These are phyloP conservation scores for Thelephora terrestris DNA, from an alignment of 1,284 basidiomycete species.

Conservation along the genomic window DNA sequence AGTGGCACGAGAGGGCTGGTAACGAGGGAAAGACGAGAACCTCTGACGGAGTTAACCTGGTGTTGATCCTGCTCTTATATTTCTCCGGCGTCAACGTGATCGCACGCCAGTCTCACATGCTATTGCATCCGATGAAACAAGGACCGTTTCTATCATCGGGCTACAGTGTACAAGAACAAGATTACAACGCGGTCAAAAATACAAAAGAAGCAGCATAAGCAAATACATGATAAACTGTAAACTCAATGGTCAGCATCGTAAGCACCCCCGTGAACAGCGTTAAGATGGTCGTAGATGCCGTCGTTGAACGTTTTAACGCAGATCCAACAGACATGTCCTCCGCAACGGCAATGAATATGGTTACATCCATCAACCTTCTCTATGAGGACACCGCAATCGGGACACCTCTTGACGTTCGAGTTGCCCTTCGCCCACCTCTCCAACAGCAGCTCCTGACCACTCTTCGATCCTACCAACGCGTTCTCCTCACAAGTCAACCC, in stretches of 20 bases:
- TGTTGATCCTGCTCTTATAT: too few species aligned
- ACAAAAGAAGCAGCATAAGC: not conserved
- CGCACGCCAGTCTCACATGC: too few species aligned
- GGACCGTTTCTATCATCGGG: too few species aligned
- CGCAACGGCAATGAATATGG: constrained; percentile 19
- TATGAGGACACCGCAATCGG: constrained; percentile 16
- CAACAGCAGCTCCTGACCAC: constrained; percentile 34
- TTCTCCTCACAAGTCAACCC: constrained; percentile 40
- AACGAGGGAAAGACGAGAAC: too few species aligned
- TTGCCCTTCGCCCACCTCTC: constrained; percentile 29
- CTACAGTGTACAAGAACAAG: not conserved
- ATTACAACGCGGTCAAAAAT: not conserved
- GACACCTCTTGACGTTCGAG: constrained; percentile 18
- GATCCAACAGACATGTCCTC: constrained; percentile 21
- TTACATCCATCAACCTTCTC: constrained; percentile 23
- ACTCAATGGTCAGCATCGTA: constrained; percentile 1
- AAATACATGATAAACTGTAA: not conserved
- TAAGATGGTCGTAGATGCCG: constrained; percentile 10
- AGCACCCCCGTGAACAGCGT: constrained; percentile 10
- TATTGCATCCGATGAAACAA: too few species aligned
- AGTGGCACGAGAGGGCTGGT: too few species aligned
- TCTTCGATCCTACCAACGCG: constrained; percentile 22
- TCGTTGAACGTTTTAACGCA: constrained; percentile 11
- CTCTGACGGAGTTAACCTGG: too few species aligned
- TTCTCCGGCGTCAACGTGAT: too few species aligned